phyloP scores from a whole-genome alignment of 768 basidiomycete genomes.

The Termitomyces sp. region DNA sequence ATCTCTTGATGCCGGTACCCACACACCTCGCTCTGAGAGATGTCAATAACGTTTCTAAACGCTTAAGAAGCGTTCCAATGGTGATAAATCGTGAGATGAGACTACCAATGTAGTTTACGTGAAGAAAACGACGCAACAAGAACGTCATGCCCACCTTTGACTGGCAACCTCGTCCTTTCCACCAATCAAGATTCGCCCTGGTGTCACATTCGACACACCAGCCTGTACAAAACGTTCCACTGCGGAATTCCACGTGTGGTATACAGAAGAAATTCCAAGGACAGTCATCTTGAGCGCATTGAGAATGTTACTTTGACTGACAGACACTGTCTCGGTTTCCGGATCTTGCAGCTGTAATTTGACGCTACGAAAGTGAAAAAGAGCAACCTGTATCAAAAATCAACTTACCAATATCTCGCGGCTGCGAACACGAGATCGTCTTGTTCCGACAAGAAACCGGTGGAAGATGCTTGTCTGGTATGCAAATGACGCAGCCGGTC shows the following conservation, averaged over 20 bases:
- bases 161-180: slow-evolving; percentile 54
- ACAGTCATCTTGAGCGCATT: slow-evolving; percentile 49
- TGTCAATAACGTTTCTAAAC: slow-evolving; percentile 52
- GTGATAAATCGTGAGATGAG: slow-evolving; percentile 55
- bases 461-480: slow-evolving; percentile 24
- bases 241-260: slow-evolving; percentile 57
- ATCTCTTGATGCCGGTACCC: background rate
- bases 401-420: slow-evolving; percentile 54
- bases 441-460: slow-evolving; percentile 71
- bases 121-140: background rate
- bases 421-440: slow-evolving; percentile 43
- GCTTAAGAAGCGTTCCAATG: slow-evolving; percentile 63
- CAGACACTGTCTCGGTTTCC: slow-evolving; percentile 31
- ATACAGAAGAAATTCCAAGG: slow-evolving; percentile 61
- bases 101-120: slow-evolving; percentile 26
- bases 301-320: slow-evolving; percentile 44
- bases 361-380: slow-evolving; percentile 31
- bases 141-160: slow-evolving; percentile 37
- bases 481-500: slow-evolving; percentile 41
- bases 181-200: slow-evolving; percentile 40
- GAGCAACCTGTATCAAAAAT: background rate
- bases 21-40: slow-evolving; percentile 45
- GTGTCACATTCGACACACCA: slow-evolving; percentile 26
- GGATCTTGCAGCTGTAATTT: slow-evolving; percentile 39
- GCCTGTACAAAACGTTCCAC: slow-evolving; percentile 54